Conservation (phyloP, 2,329 filamentous ascomycete species). For the Penicillium sp. region DNA sequence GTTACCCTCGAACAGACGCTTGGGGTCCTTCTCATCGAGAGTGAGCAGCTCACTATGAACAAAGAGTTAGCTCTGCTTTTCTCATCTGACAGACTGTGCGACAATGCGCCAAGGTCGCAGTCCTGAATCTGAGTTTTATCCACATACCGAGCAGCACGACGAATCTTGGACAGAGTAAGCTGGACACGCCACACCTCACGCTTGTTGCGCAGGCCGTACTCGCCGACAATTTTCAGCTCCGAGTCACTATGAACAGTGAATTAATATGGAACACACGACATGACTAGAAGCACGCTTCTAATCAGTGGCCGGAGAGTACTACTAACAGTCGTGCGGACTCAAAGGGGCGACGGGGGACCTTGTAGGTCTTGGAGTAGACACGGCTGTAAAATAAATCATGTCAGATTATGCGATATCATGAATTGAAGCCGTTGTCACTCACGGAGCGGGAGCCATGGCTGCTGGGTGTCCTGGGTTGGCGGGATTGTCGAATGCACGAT, state of each 20-base stretch:
- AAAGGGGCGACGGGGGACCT: slow-evolving; percentile 97
- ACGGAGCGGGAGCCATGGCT: slow-evolving; percentile 47
- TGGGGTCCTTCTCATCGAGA: slow-evolving; percentile 99
- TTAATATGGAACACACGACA: slow-evolving; percentile 77
- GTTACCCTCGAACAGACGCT: slow-evolving; percentile 99
- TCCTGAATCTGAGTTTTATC: slow-evolving; percentile 4
- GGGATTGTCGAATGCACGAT: slow-evolving; percentile 36
- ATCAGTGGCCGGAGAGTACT: slow-evolving; percentile 94
- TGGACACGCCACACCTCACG: slow-evolving; percentile 99
- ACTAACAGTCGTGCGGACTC: slow-evolving; percentile 99
- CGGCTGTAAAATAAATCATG: slow-evolving; percentile 43
- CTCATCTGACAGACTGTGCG: neutral
- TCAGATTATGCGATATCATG: slow-evolving; percentile 41
- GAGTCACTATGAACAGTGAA: slow-evolving; percentile 83
- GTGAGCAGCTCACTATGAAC: slow-evolving; percentile 89
- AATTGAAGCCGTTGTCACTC: slow-evolving; percentile 36
- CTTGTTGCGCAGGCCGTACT: slow-evolving; percentile 99
- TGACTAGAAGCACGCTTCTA: slow-evolving; percentile 96
- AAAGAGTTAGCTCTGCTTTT: neutral
- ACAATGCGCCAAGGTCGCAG: neutral
- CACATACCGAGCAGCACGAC: slow-evolving; percentile 98
- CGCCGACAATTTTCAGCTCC: slow-evolving; percentile 99
- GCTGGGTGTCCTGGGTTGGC: slow-evolving; percentile 41
- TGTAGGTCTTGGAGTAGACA: slow-evolving; percentile 99
- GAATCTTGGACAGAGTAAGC: slow-evolving; percentile 99